phyloP scores from a whole-genome alignment of 257 asterid species.

The Solanum gracilifrons region DNA sequence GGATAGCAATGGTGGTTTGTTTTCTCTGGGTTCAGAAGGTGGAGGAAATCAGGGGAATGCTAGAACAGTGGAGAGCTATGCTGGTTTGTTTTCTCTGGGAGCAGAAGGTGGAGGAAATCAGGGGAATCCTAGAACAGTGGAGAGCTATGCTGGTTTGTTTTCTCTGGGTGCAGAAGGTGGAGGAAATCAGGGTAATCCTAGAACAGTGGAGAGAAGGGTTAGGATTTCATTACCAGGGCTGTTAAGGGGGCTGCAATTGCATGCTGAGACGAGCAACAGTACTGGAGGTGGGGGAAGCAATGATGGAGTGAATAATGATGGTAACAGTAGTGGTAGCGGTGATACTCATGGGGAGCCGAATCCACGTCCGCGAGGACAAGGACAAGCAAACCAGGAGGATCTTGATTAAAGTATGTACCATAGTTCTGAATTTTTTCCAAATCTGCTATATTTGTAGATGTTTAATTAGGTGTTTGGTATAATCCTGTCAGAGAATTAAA shows the following conservation, averaged over 20 bases:
- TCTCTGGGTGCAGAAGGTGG: neutral
- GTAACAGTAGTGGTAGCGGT: neutral
- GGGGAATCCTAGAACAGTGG: neutral
- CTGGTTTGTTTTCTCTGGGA: neutral
- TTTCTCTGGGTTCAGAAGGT: neutral
- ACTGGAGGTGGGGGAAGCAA: neutral
- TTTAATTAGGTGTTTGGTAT: neutral
- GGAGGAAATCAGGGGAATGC: neutral
- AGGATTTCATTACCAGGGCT: neutral
- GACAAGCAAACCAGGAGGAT: neutral
- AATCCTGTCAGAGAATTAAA: neutral
- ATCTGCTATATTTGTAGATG: neutral
- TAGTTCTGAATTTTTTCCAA: neutral
- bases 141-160: neutral
- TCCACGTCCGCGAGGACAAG: neutral
- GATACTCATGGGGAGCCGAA: neutral
- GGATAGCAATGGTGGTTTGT: neutral
- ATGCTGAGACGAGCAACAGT: neutral
- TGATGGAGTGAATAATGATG: neutral
- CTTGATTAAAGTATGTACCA: neutral
- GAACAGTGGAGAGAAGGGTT: neutral
- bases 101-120: neutral
- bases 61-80: neutral
- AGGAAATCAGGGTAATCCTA: neutral
- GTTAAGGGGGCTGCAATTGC: neutral